Conservation (phyloP, 164 flowering plant species). For the Stephania japonica region DNA sequence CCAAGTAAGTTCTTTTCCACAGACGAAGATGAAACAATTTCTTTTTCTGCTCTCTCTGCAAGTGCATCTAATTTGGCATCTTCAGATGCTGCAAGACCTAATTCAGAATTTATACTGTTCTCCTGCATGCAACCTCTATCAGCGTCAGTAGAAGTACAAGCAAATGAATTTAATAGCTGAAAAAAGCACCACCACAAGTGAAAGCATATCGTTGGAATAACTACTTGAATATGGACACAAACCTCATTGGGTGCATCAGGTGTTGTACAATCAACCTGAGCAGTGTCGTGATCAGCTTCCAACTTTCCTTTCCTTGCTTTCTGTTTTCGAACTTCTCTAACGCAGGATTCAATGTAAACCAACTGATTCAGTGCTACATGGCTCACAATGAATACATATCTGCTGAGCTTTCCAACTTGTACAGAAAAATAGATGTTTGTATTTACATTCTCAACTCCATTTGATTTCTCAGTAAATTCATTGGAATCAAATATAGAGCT, state of each 20-base stretch:
- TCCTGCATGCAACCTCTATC: conserved; percentile 41
- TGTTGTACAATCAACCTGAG: conserved; percentile 16
- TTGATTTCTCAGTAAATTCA: conserved; percentile 34
- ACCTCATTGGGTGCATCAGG: conserved; percentile 39
- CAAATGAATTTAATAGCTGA: not conserved
- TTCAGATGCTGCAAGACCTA: conserved; percentile 87
- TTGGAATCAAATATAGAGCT: conserved; percentile 44
- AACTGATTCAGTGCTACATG: conserved; percentile 86
- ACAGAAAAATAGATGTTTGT: conserved; percentile 33
- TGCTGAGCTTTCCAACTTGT: conserved; percentile 65
- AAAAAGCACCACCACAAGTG: not conserved
- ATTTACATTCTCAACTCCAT: conserved; percentile 27
- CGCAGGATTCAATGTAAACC: conserved; percentile 80
- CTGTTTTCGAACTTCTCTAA: conserved; percentile 74
- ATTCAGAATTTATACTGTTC: conserved; percentile 68
- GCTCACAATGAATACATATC: conserved; percentile 71
- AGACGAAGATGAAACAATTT: conserved; percentile 63
- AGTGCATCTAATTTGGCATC: conserved; percentile 79
- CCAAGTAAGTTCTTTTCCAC: conserved; percentile 69
- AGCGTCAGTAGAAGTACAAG: not conserved
- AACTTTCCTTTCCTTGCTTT: conserved; percentile 42
- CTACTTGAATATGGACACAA: conserved; percentile 11
- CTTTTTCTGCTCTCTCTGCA: conserved; percentile 77
- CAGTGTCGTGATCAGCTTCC: conserved; percentile 26
- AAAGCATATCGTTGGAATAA: not conserved